Evolutionary conservation across 345 rosid genomes (phyloP), one percentile per base, ranked within the genome.

Genomic region (Ailanthus altissimus): DNA sequence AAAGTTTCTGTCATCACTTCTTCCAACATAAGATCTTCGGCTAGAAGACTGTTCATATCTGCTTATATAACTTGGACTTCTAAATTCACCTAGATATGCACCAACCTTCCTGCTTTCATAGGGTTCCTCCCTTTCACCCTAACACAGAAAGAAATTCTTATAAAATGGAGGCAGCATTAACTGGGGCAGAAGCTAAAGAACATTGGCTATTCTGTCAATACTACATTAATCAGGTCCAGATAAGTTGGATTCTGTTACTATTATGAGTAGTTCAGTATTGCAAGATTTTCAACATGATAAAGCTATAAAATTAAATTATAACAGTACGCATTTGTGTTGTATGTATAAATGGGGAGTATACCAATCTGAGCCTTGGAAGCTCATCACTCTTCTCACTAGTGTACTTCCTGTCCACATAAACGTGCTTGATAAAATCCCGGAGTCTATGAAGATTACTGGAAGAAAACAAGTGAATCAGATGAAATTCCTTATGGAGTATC

Each of bases 341-440:
- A 2, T 18, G 58, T 72, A 40, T 18, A 32, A 63, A 28, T 16
- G 75, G 64, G 53, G 56, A 63, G 53, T 70, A 78, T 87, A 93
- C 98, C 89, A 88, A 43, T 87, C 83, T 88, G 43, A 83, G 79
- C 73, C 59, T 79, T 5, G 87, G 85, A 75, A 81, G 77, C 68
- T 71, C 89, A 50, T 84, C 92, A 80, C 73, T 78, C 78, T 84
- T 83, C 79, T 88, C 90, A 57, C 92, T 89, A 18, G 80, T 74
- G 81, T 85, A 96, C 82, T 74, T 87, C 77, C 88, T 86, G 58
- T 90, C 98, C 63, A 92, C 97, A 78, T 96, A 96, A 56, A 92
- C 94, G 56, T 86, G 91, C 86, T 83, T 93, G 84, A 96, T 90
- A 80, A 96, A 96, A 72, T 88, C 93, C 72, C 97, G 81, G 56